These are phyloP conservation scores for Neurospora sp. DNA, from an alignment of 495 filamentous ascomycete species.

Conservation along the genomic window DNA sequence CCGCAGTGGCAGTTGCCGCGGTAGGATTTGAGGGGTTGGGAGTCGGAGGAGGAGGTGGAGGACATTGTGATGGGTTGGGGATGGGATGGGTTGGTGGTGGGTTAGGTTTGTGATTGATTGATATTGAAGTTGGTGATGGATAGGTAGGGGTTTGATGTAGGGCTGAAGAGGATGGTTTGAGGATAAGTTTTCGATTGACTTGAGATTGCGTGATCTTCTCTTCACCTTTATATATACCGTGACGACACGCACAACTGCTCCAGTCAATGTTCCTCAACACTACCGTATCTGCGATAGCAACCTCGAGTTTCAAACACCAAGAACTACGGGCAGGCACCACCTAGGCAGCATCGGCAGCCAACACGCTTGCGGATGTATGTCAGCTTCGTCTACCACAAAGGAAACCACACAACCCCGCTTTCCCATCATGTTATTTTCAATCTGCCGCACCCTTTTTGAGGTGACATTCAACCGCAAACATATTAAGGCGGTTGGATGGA, in stretches of 20 bases:
- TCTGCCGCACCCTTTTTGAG: background rate
- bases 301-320: background rate
- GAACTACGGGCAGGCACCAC: background rate
- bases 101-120: background rate
- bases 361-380: background rate
- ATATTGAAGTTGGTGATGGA: background rate
- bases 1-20: slow-evolving; percentile 49
- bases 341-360: background rate
- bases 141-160: background rate
- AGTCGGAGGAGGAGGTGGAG: background rate
- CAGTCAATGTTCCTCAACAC: background rate
- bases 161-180: background rate
- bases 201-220: background rate
- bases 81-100: background rate
- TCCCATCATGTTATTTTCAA: background rate
- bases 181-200: background rate
- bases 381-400: background rate
- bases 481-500: background rate
- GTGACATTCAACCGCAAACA: background rate
- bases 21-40: slow-evolving; percentile 33
- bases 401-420: background rate
- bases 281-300: background rate
- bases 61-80: background rate
- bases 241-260: background rate
- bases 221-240: background rate